Base-by-base conservation (phyloP, 345 rosid genomes). In the Boechera stricta region DNA sequence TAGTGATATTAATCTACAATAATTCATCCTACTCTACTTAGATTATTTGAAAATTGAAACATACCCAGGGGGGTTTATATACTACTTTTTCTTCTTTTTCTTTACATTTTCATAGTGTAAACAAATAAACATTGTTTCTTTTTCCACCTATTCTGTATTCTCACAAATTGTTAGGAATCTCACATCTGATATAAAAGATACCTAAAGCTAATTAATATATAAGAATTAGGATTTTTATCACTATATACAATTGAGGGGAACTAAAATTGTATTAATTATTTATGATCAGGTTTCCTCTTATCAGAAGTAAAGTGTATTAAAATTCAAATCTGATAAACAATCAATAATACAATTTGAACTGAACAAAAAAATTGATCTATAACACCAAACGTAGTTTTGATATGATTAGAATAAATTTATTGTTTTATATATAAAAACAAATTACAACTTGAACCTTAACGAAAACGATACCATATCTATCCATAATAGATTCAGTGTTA, bases 1-100 rank as follows among this genome's bases (percentile, higher is more conserved):
- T 35, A 24, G 51, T 48, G 47, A 48, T 36, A 28, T 41, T 29
- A 31, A 33, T 48, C n/a, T n/a, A 44, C 65, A 60, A 72, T 18
- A 32, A 71, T 45, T 58, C 66, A 59, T 45, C 45, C 5, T 32
- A 31, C 44, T 69, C 38, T 54, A 3, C 29, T 13, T 67, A 2
- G 62, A 13, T 38, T 69, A 47, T 31, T 42, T 24, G 21, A 26
- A 26, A 41, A 47, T 4, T 42, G 21, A 70, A 70, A 44, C 21
- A 70, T 57, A 49, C 26, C 11, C 41, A 10, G 32, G 29, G 16
- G 21, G 42, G 5, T 12, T 4, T 21, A 48, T 51, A 28, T 5
- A 41, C 42, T 41, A 42, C 6, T 44, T 15, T 44, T 44, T 42
- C 44, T 8, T 36, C 51, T 53, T 33, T 38, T 26, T 26, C 41